These are phyloP conservation scores for Candida berthetii DNA, from an alignment of 805 yeast genomes.

Conservation along the genomic window DNA sequence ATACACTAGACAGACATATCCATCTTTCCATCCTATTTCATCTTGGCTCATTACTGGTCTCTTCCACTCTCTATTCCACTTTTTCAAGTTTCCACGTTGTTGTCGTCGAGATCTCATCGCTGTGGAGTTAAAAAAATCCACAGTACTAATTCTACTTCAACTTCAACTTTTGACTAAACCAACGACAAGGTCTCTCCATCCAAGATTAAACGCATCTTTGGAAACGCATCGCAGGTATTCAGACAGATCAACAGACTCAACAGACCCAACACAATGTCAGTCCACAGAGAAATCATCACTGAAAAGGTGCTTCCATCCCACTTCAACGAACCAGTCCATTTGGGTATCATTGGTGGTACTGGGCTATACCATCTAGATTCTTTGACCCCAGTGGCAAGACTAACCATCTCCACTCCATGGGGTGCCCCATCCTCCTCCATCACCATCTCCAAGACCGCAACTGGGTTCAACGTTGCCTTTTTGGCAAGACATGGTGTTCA, in stretches of 20 bases:
- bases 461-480: constrained; percentile 86
- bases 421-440: constrained; percentile 94
- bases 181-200: not conserved
- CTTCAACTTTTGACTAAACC: no score
- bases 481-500: constrained; percentile 90
- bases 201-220: not conserved
- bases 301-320: constrained; percentile 32
- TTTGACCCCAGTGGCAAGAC: constrained; percentile 77
- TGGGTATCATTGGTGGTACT: constrained; percentile 96
- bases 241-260: not conserved
- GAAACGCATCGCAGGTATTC: not conserved
- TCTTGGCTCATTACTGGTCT: no score
- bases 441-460: constrained; percentile 73
- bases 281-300: constrained; percentile 16
- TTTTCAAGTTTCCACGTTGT: no score
- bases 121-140: not conserved
- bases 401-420: constrained; percentile 91
- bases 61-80: no score
- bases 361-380: constrained; percentile 89
- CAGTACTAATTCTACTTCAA: not conserved
- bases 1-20: no score
- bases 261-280: constrained; percentile 14
- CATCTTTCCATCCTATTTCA: no score
- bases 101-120: no score
- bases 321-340: constrained; percentile 59